Conservation (phyloP, 139 green algal genomes). For the Zygnema circumcarinatum region DNA sequence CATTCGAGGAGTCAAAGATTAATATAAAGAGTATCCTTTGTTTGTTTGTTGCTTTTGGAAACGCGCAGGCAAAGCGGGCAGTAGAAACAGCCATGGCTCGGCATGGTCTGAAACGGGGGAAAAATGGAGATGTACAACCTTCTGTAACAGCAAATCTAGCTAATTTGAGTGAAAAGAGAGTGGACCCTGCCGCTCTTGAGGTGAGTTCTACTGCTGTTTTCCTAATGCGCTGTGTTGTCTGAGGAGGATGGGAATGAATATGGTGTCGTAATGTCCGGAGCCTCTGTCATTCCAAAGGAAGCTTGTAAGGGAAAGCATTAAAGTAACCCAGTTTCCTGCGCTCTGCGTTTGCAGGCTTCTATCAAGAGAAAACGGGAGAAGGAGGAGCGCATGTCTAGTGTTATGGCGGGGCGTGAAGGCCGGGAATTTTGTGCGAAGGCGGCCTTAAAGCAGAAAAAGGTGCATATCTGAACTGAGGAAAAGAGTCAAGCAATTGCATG, state of each 20-base stretch:
- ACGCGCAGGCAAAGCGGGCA: slow-evolving; percentile 63
- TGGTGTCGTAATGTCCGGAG: not conserved
- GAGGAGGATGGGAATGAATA: too few relatives aligned
- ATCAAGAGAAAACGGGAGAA: slow-evolving; percentile 73
- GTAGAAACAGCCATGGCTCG: slow-evolving; percentile 79
- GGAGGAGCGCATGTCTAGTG: slow-evolving; percentile 77
- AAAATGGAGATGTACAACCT: not conserved
- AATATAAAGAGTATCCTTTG: too few relatives aligned
- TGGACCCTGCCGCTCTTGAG: slow-evolving; percentile 73
- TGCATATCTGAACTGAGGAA: too few relatives aligned
- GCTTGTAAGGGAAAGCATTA: not conserved
- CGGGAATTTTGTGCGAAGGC: slow-evolving; percentile 76
- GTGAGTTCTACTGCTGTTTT: too few relatives aligned
- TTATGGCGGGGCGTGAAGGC: slow-evolving; percentile 83
- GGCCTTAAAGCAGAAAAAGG: slow-evolving; percentile 79
- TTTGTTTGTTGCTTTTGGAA: too few relatives aligned
- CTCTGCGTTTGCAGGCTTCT: slow-evolving; percentile 4
- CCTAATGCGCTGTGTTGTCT: too few relatives aligned
- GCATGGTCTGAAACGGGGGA: slow-evolving; percentile 77
- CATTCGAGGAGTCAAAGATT: too few relatives aligned
- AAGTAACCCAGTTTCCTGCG: not conserved
- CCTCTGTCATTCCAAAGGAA: not conserved
- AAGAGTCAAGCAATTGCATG: not conserved
- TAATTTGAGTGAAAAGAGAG: slow-evolving; percentile 60
- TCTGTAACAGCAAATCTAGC: slow-evolving; percentile 30